These are phyloP conservation scores for Syzygium malaccense DNA, from an alignment of 441 rosid genomes.

Conservation along the genomic window DNA sequence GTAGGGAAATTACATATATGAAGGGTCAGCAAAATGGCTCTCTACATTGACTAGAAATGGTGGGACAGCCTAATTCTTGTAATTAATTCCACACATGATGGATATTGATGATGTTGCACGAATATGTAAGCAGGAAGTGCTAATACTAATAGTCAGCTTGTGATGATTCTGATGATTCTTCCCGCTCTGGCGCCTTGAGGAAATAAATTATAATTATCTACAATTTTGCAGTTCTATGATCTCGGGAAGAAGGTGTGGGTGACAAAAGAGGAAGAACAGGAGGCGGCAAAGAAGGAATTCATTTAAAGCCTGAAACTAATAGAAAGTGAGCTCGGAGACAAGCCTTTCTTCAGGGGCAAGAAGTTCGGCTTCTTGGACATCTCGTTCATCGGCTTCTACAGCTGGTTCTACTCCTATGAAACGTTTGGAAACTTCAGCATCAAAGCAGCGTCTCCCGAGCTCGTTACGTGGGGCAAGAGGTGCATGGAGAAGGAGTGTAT, in stretches of 20 bases:
- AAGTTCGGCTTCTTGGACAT: slow-evolving; percentile 5
- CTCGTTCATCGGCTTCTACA: not conserved
- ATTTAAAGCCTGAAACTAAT: not conserved
- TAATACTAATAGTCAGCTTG: not conserved
- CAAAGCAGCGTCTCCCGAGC: not conserved
- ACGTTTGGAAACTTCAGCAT: slow-evolving; percentile 7
- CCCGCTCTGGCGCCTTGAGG: not conserved
- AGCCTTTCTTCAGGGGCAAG: not conserved
- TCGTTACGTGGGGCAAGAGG: not conserved
- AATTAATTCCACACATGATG: too few relatives aligned
- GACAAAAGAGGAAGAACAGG: slow-evolving; percentile 16
- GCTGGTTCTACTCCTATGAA: slow-evolving; percentile 3
- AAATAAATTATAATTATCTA: not conserved
- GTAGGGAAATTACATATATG: too few relatives aligned
- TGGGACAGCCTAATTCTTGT: too few relatives aligned
- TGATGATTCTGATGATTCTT: not conserved
- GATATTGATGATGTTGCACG: not conserved
- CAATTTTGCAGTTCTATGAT: not conserved
- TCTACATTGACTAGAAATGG: too few relatives aligned
- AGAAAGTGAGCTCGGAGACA: not conserved
- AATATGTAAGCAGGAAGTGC: not conserved
- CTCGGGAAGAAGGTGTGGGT: not conserved
- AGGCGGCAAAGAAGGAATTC: slow-evolving; percentile 9
- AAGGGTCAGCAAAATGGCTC: too few relatives aligned
- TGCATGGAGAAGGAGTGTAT: not conserved